Conservation (phyloP, 2,329 filamentous ascomycete genomes). For the Orbilia javanica region DNA sequence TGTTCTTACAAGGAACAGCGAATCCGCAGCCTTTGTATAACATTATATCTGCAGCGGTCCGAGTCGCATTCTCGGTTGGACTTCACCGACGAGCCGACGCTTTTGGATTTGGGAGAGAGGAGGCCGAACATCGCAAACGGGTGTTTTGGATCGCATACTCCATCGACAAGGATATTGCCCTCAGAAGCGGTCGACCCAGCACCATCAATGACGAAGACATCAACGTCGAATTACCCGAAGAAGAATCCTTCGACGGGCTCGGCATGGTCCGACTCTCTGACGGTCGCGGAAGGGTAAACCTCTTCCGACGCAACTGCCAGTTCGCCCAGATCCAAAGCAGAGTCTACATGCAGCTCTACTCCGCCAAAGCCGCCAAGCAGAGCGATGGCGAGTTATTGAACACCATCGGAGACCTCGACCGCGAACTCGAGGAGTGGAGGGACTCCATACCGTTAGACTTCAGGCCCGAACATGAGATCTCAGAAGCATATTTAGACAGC, state of each 20-base stretch:
- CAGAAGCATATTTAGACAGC: slow-evolving; percentile 71
- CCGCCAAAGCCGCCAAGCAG: slow-evolving; percentile 89
- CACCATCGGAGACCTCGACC: slow-evolving; percentile 94
- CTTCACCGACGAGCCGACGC: slow-evolving; percentile 92
- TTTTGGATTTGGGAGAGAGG: slow-evolving; percentile 92
- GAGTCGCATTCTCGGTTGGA: slow-evolving; percentile 92
- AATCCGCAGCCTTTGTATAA: slow-evolving; percentile 96
- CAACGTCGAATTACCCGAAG: slow-evolving; percentile 95
- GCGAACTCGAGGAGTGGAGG: slow-evolving; percentile 93
- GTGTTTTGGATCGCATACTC: slow-evolving; percentile 84
- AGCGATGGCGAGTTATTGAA: slow-evolving; percentile 93
- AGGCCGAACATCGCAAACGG: slow-evolving; percentile 88
- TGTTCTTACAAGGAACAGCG: slow-evolving; percentile 95
- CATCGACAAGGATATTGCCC: slow-evolving; percentile 79
- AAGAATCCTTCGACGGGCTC: slow-evolving; percentile 89
- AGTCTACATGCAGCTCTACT: slow-evolving; percentile 93
- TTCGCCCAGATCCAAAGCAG: slow-evolving; percentile 92
- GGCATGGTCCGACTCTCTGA: slow-evolving; percentile 92
- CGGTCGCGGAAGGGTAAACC: slow-evolving; percentile 90
- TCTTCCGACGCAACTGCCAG: slow-evolving; percentile 92
- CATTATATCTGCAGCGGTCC: slow-evolving; percentile 88
- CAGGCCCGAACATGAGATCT: slow-evolving; percentile 94
- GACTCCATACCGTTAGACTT: slow-evolving; percentile 95
- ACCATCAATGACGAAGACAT: slow-evolving; percentile 84
- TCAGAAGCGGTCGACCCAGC: slow-evolving; percentile 78